Evolutionary conservation across 305 asterid genomes (phyloP).

Genomic region (Ilex paraguariensis): DNA sequence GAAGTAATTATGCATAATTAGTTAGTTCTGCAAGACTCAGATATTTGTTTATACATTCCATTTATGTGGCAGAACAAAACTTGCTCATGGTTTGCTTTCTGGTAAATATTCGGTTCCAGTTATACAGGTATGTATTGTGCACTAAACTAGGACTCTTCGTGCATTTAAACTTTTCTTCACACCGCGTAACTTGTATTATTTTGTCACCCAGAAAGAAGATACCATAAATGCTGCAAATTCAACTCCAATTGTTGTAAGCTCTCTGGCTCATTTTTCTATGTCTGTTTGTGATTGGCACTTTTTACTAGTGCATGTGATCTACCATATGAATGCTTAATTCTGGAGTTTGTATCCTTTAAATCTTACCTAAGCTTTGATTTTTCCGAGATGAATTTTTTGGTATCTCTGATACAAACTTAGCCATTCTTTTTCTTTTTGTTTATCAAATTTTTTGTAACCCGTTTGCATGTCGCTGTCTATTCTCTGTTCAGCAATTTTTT

Average conservation of each 20-base stretch:
- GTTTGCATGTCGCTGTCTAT: no score
- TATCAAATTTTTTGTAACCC: no score
- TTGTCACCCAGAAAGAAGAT: slow-evolving; percentile 40
- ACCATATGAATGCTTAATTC: no score
- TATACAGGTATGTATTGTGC: slow-evolving; percentile 44
- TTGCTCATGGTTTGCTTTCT: slow-evolving; percentile 96
- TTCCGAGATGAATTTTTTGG: no score
- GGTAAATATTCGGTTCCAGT: slow-evolving; percentile 84
- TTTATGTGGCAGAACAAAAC: slow-evolving; percentile 60
- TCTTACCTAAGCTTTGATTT: no score
- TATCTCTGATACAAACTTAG: no score
- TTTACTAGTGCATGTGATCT: no score
- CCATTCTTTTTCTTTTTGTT: no score
- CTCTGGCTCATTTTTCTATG: slow-evolving; percentile 4
- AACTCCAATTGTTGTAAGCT: slow-evolving; percentile 42
- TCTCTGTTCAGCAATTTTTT: no score
- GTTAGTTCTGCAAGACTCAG: neutral
- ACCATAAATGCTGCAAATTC: slow-evolving; percentile 35
- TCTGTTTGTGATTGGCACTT: neutral
- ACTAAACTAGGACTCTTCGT: neutral
- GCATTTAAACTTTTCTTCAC: slow-evolving; percentile 11
- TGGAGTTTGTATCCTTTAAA: no score
- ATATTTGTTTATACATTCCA: slow-evolving; percentile 9
- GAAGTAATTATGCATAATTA: neutral
- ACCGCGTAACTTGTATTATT: slow-evolving; percentile 13